phyloP scores from a whole-genome alignment of 2,329 filamentous ascomycete species.

The Paraphoma sp. region DNA sequence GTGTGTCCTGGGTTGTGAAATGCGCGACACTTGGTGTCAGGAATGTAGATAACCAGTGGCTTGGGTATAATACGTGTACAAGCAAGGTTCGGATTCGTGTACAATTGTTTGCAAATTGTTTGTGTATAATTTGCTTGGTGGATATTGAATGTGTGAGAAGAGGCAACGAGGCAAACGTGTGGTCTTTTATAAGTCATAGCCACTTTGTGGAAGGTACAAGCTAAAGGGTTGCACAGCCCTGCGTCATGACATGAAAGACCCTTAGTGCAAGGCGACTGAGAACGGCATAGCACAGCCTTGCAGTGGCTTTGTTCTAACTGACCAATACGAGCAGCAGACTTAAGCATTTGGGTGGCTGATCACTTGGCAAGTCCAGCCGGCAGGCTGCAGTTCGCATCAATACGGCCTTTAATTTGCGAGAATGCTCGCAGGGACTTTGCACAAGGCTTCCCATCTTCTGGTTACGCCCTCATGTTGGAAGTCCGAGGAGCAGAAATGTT shows the following conservation, averaged over 20 bases:
- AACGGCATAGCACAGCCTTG: conserved; percentile 2
- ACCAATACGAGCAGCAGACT: not conserved
- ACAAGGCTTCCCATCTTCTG: not conserved
- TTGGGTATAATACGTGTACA: not conserved
- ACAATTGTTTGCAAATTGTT: conserved; percentile 7
- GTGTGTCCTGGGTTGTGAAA: not conserved
- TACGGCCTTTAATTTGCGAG: conserved; percentile 10
- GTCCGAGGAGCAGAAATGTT: not conserved
- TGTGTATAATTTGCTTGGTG: conserved; percentile 10
- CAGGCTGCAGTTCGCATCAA: not conserved
- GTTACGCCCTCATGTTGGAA: not conserved
- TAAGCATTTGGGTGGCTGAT: conserved; percentile 1
- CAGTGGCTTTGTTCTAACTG: not conserved
- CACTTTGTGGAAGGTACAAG: no score
- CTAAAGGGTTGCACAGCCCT: conserved; percentile 12
- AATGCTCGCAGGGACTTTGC: not conserved
- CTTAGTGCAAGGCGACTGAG: not conserved
- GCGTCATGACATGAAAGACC: conserved; percentile 21
- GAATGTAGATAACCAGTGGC: not conserved
- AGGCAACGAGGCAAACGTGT: not conserved
- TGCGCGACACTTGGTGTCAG: not conserved
- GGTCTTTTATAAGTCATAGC: conserved; percentile 5
- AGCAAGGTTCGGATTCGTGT: conserved; percentile 1
- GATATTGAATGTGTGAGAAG: not conserved
- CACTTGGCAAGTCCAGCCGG: not conserved